A percentile compares a stretch with the other conserved stretches of the same genome.
These are phyloP conservation scores for Aspergillus texensis DNA, from an alignment of 2,329 filamentous ascomycete genomes.

Conservation along the genomic window DNA sequence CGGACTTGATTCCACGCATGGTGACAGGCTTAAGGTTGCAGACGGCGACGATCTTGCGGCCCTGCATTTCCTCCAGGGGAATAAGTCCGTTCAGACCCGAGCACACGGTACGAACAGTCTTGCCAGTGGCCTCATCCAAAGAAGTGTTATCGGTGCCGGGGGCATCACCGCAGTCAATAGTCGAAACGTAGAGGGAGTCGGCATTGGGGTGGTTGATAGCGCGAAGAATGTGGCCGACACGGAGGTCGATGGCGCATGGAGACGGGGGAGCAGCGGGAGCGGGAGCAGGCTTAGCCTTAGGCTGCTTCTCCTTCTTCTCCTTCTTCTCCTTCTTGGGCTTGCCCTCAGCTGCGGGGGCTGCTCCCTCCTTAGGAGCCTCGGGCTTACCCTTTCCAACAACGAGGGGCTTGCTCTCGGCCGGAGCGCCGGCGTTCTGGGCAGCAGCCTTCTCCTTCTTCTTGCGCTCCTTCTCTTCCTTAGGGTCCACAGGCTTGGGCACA, in stretches of 20 bases:
- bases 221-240: conserved; percentile 96
- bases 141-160: conserved; percentile 84
- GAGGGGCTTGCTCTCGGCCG: conserved; percentile 33
- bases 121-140: conserved; percentile 76
- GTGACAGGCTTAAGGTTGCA: conserved; percentile 99
- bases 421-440: conserved; percentile 33
- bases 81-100: conserved; percentile 93
- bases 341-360: conserved; percentile 45
- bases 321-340: conserved; percentile 59
- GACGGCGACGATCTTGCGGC: conserved; percentile 90
- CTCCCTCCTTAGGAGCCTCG: conserved; percentile 55
- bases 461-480: conserved; percentile 93
- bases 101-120: conserved; percentile 92
- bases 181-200: conserved; percentile 92
- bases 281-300: conserved; percentile 76
- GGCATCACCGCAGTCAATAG: conserved; percentile 89
- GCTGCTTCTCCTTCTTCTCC: conserved; percentile 70
- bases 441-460: conserved; percentile 89
- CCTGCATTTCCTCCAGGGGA: conserved; percentile 94
- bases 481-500: conserved; percentile 84
- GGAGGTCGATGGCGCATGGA: conserved; percentile 86
- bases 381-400: conserved; percentile 43
- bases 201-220: conserved; percentile 94
- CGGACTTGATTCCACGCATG: conserved; percentile 85
- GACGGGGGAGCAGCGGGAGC: conserved; percentile 75